Base-by-base conservation (phyloP, 192 early-diverging fungal genomes). In the Lobosporangium transversale region DNA sequence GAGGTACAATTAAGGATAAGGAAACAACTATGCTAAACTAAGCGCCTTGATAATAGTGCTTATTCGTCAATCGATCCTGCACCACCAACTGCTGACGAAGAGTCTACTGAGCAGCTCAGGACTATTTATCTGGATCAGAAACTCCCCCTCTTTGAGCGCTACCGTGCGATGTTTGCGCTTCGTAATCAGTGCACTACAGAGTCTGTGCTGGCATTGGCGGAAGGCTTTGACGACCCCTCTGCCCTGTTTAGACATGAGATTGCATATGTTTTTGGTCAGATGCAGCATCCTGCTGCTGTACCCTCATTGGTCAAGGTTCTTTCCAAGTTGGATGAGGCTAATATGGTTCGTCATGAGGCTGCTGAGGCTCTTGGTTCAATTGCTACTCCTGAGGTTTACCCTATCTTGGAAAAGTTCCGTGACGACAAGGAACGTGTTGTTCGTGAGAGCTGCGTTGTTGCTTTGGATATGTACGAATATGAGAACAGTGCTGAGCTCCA, bases 281-380 rank as follows among this genome's bases (percentile, higher is more conserved):
- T 99, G 88, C 95, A 96, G 84, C 94, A 95, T 66, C 90, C 91
- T 29, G 95, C 92, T 6, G 88, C 89, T 24, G 93, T 99, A 0
- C 95, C 96, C 30, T 86, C 93, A 8, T 83, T 99, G 40, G 84
- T 89, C 11, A 86, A 90, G 60, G 84, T 89, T 7, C 84, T 99
- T n/a, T 84, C 81, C 43, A 93, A 94, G 81, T 66, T 78, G 11
- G 70, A 85, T 27, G 97, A 99, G 78, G 87, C 83, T 10, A 68
- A 89, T 37, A 99, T 99, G 95, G 97, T 99, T 4, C 89, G 97
- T 18, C 97, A 99, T 70, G 97, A 99, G 80, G 93, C 93, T 48
- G 97, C 97, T 4, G 97, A 99, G 85, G 97, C 97, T 11, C 78
- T 99, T 62, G 97, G 97, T 15, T 95, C 93, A 10, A 94, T 99